These are phyloP conservation scores for Delphinella strobiligena DNA, from an alignment of 2,329 filamentous ascomycete genomes.

Conservation along the genomic window DNA sequence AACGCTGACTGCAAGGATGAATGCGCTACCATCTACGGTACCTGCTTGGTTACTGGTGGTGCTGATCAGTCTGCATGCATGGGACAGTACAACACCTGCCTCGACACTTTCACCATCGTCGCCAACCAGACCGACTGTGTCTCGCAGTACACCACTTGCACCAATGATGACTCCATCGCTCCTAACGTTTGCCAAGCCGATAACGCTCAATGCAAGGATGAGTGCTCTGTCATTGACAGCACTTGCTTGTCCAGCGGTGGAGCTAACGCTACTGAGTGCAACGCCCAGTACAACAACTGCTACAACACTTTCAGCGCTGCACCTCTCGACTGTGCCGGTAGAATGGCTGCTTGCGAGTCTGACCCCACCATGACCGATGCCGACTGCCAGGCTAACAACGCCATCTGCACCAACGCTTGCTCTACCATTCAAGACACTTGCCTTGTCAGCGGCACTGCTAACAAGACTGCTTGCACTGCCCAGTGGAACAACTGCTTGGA, in stretches of 20 bases:
- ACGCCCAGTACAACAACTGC: not conserved
- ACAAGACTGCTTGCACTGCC: not conserved
- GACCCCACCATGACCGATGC: not conserved
- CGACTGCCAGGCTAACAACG: not conserved
- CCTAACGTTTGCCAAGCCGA: not conserved
- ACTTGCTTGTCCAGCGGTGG: conserved; percentile 1
- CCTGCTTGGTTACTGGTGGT: not conserved
- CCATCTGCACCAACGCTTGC: not conserved
- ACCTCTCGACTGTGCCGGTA: not conserved
- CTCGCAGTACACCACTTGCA: not conserved
- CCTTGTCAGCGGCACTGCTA: not conserved
- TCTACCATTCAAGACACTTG: not conserved
- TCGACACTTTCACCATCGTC: not conserved
- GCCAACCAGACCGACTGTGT: not conserved
- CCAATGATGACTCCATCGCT: not conserved
- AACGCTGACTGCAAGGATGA: not conserved
- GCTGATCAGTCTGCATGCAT: not conserved
- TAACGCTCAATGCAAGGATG: not conserved
- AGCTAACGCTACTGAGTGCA: not conserved
- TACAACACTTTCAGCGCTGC: conserved; percentile 1
- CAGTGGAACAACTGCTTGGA: conserved; percentile 2
- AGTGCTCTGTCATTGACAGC: conserved; percentile 1
- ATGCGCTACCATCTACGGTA: not conserved
- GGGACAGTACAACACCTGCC: not conserved
- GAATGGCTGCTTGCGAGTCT: not conserved